These are phyloP conservation scores for Pestalotiopsis fici DNA, from an alignment of 2,329 filamentous ascomycete species.

Conservation along the genomic window DNA sequence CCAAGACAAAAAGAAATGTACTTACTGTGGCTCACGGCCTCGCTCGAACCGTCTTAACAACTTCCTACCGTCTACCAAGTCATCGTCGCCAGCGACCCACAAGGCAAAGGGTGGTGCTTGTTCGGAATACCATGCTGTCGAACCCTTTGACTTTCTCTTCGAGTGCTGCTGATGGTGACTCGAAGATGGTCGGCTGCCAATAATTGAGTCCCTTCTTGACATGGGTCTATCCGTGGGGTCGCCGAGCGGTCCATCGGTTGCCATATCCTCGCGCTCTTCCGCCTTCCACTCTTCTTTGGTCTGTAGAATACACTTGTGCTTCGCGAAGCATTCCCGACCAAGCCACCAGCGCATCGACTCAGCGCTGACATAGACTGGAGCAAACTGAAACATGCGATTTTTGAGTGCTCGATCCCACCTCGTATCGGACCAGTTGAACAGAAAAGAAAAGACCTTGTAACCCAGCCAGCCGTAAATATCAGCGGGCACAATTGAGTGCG, in stretches of 20 bases:
- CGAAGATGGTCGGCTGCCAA: conserved; percentile 6
- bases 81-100: conserved; percentile 83
- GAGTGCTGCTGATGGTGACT: conserved; percentile 29
- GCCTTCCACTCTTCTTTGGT: conserved; percentile 69
- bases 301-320: conserved; percentile 83
- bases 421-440: conserved; percentile 85
- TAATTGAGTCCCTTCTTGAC: neutral
- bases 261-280: conserved; percentile 61
- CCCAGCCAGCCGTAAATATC: conserved; percentile 77
- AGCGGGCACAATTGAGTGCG: conserved; percentile 68
- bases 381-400: conserved; percentile 86
- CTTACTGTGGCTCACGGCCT: conserved; percentile 71
- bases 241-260: conserved; percentile 37
- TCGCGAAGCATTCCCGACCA: conserved; percentile 76
- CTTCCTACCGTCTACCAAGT: conserved; percentile 78
- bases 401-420: conserved; percentile 82
- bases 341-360: conserved; percentile 98
- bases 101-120: conserved; percentile 81
- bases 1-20: neutral
- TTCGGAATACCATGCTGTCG: conserved; percentile 79
- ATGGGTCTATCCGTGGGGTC: conserved; percentile 18
- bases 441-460: conserved; percentile 85
- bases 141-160: conserved; percentile 42
- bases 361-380: conserved; percentile 85
- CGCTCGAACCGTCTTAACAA: conserved; percentile 74